phyloP scores from a whole-genome alignment of 495 filamentous ascomycete genomes.

The Hypoxylon crocopeplum region DNA sequence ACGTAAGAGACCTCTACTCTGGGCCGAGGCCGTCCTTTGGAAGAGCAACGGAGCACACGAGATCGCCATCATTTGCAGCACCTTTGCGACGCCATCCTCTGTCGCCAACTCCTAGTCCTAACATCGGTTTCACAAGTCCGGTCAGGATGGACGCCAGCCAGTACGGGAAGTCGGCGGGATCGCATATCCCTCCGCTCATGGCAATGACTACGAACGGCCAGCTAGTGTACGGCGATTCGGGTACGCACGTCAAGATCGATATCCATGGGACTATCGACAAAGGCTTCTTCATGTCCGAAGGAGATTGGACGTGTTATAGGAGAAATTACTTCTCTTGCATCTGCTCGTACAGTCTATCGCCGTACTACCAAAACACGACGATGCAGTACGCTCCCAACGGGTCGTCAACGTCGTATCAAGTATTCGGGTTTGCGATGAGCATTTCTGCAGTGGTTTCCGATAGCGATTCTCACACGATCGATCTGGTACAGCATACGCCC shows the following conservation, averaged over 20 bases:
- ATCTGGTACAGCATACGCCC: conserved; percentile 92
- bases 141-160: conserved; percentile 56
- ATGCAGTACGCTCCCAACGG: conserved; percentile 51
- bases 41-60: conserved; percentile 55
- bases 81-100: conserved; percentile 57
- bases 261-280: conserved; percentile 90
- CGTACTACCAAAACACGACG: conserved; percentile 43
- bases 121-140: conserved; percentile 48
- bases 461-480: conserved; percentile 77
- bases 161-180: conserved; percentile 47
- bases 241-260: conserved; percentile 67
- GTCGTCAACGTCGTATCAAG: conserved; percentile 51
- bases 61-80: conserved; percentile 55
- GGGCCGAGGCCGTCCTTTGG: conserved; percentile 54
- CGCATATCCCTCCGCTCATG: conserved; percentile 64
- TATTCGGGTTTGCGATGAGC: conserved; percentile 78
- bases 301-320: conserved; percentile 95
- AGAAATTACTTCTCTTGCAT: conserved; percentile 93
- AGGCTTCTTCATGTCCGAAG: conserved; percentile 85
- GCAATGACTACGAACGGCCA: conserved; percentile 63
- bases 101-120: conserved; percentile 57
- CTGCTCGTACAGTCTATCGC: conserved; percentile 76
- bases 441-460: conserved; percentile 88
- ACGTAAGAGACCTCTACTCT: conserved; percentile 58
- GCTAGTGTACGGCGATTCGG: conserved; percentile 62